A percentile compares a stretch with the other conserved stretches of the same genome.
phyloP scores from a whole-genome alignment of 2,329 filamentous ascomycete species.

The Diaporthe batatas region DNA sequence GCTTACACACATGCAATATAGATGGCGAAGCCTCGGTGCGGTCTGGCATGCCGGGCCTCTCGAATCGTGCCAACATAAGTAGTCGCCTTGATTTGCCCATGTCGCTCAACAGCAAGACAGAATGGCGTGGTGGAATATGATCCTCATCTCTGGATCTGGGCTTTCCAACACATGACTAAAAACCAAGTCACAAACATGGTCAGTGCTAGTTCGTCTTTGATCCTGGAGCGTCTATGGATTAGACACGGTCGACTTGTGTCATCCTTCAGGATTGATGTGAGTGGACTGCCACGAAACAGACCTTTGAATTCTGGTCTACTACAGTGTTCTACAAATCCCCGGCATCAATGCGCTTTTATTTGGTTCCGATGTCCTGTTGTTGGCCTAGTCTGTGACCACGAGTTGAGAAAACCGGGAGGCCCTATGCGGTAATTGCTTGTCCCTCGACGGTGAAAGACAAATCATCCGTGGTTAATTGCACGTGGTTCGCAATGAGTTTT shows the following conservation, averaged over 20 bases:
- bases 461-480: no score
- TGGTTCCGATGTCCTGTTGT: neutral
- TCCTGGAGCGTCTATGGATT: neutral
- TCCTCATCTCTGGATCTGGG: neutral
- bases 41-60: no score
- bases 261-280: neutral
- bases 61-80: no score
- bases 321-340: neutral
- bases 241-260: neutral
- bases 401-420: neutral
- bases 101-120: neutral
- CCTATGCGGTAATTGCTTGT: no score
- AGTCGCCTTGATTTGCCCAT: neutral
- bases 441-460: no score
- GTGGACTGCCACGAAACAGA: neutral
- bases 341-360: neutral
- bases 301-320: neutral
- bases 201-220: neutral
- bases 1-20: no score
- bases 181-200: neutral
- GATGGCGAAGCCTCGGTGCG: no score
- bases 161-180: neutral
- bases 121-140: neutral
- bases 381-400: neutral
- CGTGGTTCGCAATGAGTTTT: no score